Evolutionary conservation across 192 early-diverging fungal genomes (phyloP), one percentile per base, ranked within the genome.

Genomic region (Backusella tuberculispora): DNA sequence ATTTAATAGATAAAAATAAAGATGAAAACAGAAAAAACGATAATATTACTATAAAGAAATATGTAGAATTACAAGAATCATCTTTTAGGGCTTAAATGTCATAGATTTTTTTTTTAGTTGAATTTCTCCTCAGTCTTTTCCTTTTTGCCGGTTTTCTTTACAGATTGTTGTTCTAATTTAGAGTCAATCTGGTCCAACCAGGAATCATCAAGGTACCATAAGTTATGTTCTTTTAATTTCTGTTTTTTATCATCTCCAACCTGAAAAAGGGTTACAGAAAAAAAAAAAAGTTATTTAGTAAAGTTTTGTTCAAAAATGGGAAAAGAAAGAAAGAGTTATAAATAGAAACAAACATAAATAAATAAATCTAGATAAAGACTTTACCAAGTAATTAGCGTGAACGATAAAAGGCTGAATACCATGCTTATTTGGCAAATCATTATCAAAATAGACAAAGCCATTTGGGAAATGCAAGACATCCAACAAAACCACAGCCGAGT

Each of bases 401-500:
- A 76, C 79, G 41, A 80, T 73, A 50, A 76, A 68, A 15, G 79
- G 74, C 6, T 68, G 21, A 40, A 69, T 37, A 2, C 71, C 67
- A 19, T 44, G 63, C 17, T 53, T 56, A 14, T 40, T 65, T 2
- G 74, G 74, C 0, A 80, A 17, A 24, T 66, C 29, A 38, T 72
- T 29, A 0, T 41, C 42, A 66, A 76, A 80, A 41, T 72, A 76
- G 7, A 75, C 63, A 21, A 63, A 45, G 8, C 71, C 75, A 63
- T 76, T 76, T 10, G 79, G 79, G 41, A 80, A 80, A 37, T 63
- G 67, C 21, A 72, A 46, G 13, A 80, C 37, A 38, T 80, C 79
- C 13, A 80, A 19, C 13, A 76, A 13, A 6, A 71, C 70, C 19
- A 80, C 34, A 0, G 37, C 34, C 6, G 71, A 63, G 21, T 50